Evolutionary conservation across 2,329 filamentous ascomycete genomes (phyloP).

Genomic region (Penicillium sp.): DNA sequence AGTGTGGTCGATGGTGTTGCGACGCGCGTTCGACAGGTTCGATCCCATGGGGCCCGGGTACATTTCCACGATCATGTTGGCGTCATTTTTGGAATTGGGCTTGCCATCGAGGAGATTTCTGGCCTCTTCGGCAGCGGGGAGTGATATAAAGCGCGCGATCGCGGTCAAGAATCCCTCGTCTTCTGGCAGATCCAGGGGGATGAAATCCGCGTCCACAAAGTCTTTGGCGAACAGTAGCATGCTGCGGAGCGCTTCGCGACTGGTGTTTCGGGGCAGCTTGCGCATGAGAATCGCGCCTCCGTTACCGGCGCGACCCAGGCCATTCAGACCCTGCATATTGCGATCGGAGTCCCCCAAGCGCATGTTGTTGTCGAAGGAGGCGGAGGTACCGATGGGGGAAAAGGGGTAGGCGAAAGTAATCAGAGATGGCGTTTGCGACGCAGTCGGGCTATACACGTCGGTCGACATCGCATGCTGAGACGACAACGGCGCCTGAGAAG

Average conservation of each 20-base stretch:
- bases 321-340: constrained; percentile 38
- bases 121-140: constrained; percentile 61
- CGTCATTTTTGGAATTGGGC: constrained; percentile 61
- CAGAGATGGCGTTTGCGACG: constrained; percentile 40
- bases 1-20: constrained; percentile 57
- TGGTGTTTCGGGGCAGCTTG: constrained; percentile 60
- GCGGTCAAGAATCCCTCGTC: constrained; percentile 60
- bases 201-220: constrained; percentile 60
- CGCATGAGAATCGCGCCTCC: constrained; percentile 56
- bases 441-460: constrained; percentile 43
- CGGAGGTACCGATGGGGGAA: constrained; percentile 39
- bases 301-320: constrained; percentile 32
- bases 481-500: constrained; percentile 37
- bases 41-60: constrained; percentile 44
- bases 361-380: constrained; percentile 42
- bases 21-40: constrained; percentile 39
- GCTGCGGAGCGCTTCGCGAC: constrained; percentile 59
- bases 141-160: constrained; percentile 59
- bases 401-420: constrained; percentile 40
- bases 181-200: constrained; percentile 56
- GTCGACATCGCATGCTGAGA: constrained; percentile 47
- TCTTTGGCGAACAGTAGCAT: constrained; percentile 68
- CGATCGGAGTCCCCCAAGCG: constrained; percentile 38
- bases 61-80: constrained; percentile 59
- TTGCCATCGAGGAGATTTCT: constrained; percentile 62